phyloP scores from a whole-genome alignment of 805 yeast species.

The Zygotorulaspora chibaensis region DNA sequence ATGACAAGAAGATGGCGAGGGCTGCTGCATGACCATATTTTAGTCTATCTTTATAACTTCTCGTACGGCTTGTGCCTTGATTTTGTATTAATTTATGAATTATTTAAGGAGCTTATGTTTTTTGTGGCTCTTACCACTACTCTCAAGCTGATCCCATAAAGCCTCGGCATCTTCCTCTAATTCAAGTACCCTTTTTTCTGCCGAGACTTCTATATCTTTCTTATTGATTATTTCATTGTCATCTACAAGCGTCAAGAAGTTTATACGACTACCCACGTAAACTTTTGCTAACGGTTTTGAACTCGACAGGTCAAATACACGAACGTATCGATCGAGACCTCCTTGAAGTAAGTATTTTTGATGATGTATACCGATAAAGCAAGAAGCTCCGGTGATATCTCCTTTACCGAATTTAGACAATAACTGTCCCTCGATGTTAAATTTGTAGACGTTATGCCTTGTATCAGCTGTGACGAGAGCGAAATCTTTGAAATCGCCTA shows the following conservation, averaged over 20 bases:
- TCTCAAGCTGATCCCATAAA: slow-evolving; percentile 30
- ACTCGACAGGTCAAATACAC: slow-evolving; percentile 63
- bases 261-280: slow-evolving; percentile 67
- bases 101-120: background rate
- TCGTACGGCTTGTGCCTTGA: too few species aligned
- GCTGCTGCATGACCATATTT: slow-evolving; percentile 5
- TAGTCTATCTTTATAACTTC: slow-evolving; percentile 1
- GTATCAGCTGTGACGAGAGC: slow-evolving; percentile 69
- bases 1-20: slow-evolving; percentile 47
- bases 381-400: slow-evolving; percentile 57
- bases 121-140: slow-evolving; percentile 9
- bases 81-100: too few species aligned
- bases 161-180: slow-evolving; percentile 36
- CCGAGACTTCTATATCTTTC: slow-evolving; percentile 27
- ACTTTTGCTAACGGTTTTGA: slow-evolving; percentile 64
- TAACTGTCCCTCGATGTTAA: slow-evolving; percentile 48
- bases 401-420: slow-evolving; percentile 74
- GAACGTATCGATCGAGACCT: slow-evolving; percentile 80
- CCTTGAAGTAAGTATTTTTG: slow-evolving; percentile 61
- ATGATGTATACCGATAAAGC: slow-evolving; percentile 27
- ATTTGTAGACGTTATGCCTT: slow-evolving; percentile 58
- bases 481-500: slow-evolving; percentile 23
- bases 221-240: slow-evolving; percentile 33
- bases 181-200: slow-evolving; percentile 38
- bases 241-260: slow-evolving; percentile 22